A percentile compares a stretch with the other conserved stretches of the same genome.
Evolutionary conservation across 257 asterid species (phyloP).

Genomic region (Forsythia suspensa): DNA sequence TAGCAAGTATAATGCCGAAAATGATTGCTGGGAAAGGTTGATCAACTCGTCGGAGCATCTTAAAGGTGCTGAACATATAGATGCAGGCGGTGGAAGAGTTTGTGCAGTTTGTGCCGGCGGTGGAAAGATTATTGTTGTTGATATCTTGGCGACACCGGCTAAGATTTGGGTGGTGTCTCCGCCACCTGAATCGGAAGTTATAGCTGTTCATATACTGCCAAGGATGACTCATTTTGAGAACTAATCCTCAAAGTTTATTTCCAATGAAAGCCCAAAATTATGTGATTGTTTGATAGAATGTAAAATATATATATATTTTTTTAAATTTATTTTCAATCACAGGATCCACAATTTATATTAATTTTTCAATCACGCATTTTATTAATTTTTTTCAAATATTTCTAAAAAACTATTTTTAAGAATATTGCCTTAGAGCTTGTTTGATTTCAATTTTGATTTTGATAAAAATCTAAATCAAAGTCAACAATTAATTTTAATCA

Average conservation of each 20-base stretch:
- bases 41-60: constrained; percentile 40
- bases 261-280: not conserved
- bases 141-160: constrained; percentile 40
- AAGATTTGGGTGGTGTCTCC: constrained; percentile 48
- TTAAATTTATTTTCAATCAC: no score
- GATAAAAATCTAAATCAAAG: no score
- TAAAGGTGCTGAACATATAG: constrained; percentile 60
- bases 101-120: constrained; percentile 49
- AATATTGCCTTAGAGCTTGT: no score
- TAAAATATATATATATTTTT: no score
- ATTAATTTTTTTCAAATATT: no score
- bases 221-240: constrained; percentile 41
- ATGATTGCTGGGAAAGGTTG: constrained; percentile 59
- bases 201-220: constrained; percentile 68
- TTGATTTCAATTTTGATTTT: no score
- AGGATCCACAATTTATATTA: no score
- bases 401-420: no score
- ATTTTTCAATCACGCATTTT: no score
- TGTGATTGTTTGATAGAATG: no score
- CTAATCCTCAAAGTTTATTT: not conserved
- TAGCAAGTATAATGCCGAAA: constrained; percentile 45
- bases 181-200: constrained; percentile 55
- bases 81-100: constrained; percentile 55
- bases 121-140: constrained; percentile 46
- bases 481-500: no score